phyloP scores from a whole-genome alignment of 1,139 yeast genomes.

The Cylindricascospora bacillispora region DNA sequence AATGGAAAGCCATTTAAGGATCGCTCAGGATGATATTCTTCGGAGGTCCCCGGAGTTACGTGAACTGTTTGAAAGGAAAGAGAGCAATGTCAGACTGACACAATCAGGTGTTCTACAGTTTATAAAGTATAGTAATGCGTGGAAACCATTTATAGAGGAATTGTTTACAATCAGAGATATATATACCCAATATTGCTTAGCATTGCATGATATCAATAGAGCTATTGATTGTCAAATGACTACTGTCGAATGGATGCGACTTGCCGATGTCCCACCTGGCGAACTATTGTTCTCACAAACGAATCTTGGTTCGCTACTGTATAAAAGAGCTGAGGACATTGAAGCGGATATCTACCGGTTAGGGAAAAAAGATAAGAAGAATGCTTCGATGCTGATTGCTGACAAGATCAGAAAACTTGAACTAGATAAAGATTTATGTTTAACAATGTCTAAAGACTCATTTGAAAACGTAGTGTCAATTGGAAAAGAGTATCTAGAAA shows the following conservation, averaged over 20 bases:
- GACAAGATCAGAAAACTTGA: no score
- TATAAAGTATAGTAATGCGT: neutral
- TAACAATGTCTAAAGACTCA: no score
- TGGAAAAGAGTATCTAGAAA: conserved; percentile 60
- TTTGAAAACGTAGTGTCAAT: no score
- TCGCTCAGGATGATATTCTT: conserved; percentile 49
- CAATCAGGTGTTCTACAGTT: no score
- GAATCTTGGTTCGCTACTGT: conserved; percentile 57
- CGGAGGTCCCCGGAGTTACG: conserved; percentile 20
- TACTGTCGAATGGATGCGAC: conserved; percentile 61
- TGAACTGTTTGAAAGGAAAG: conserved; percentile 12
- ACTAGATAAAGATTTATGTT: no score
- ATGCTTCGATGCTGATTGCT: neutral
- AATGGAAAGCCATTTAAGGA: conserved; percentile 45
- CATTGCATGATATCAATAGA: conserved; percentile 47
- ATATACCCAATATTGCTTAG: conserved; percentile 48
- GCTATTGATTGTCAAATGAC: conserved; percentile 52
- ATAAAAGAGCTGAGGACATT: conserved; percentile 52
- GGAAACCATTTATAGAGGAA: conserved; percentile 52
- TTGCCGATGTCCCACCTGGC: conserved; percentile 52
- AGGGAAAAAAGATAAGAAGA: conserved; percentile 7
- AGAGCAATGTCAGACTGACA: conserved; percentile 2
- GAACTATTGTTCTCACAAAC: conserved; percentile 54
- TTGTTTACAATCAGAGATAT: conserved; percentile 60
- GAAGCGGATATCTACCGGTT: conserved; percentile 34